Evolutionary conservation across 768 basidiomycete genomes (phyloP).

Genomic region (Omphalotus guepiniiformis): DNA sequence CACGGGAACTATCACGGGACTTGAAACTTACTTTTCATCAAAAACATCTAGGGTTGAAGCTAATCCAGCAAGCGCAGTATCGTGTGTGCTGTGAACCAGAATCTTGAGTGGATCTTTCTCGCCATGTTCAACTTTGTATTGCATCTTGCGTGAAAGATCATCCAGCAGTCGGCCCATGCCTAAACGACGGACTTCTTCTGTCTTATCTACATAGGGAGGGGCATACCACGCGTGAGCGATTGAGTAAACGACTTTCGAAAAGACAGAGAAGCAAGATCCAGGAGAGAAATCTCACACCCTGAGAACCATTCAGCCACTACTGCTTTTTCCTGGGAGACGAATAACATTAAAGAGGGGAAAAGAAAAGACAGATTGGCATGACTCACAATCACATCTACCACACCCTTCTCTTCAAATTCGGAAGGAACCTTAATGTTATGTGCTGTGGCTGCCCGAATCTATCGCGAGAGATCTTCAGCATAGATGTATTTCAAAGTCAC

Average conservation of each 20-base stretch:
- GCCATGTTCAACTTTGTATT: constrained; percentile 44
- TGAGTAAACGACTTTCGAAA: neutral
- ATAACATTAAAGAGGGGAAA: neutral
- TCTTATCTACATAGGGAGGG: constrained; percentile 45
- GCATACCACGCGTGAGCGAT: neutral
- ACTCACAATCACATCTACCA: constrained; percentile 56
- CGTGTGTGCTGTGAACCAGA: constrained; percentile 68
- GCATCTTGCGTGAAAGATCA: constrained; percentile 62
- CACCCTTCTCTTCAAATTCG: constrained; percentile 62
- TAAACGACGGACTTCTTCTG: constrained; percentile 68
- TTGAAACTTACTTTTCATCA: constrained; percentile 52
- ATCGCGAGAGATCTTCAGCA: neutral
- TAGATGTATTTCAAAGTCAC: too few relatives aligned
- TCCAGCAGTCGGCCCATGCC: constrained; percentile 74
- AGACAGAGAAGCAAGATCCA: neutral
- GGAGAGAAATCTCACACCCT: constrained; percentile 22
- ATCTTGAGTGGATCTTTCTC: constrained; percentile 52
- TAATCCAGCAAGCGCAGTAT: constrained; percentile 64
- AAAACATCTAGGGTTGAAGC: constrained; percentile 65
- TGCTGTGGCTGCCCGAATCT: constrained; percentile 67
- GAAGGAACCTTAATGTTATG: constrained; percentile 69
- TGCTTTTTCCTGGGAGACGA: constrained; percentile 52
- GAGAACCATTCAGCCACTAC: constrained; percentile 79
- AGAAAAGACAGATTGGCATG: neutral
- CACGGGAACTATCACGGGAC: neutral